Percentiles rank a stretch among this genome's conserved stretches.
Conservation (phyloP, 2,329 filamentous ascomycete genomes). For the Fusarium torulosum region DNA sequence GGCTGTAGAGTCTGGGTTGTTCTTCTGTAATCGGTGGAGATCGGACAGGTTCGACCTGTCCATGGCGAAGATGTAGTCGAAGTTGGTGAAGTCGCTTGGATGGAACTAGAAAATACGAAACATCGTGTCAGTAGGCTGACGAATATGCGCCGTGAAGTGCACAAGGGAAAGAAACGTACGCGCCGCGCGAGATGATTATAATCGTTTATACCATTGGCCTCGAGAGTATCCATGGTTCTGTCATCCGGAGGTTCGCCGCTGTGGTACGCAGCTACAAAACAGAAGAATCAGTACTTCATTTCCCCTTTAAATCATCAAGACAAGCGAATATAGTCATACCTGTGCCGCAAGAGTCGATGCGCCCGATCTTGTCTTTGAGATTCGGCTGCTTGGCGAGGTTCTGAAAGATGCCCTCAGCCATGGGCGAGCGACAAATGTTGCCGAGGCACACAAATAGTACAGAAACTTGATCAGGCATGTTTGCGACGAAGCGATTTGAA, state of each 20-base stretch:
- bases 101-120: constrained; percentile 58
- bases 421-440: constrained; percentile 94
- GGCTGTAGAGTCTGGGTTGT: constrained; percentile 69
- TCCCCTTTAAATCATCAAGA: background rate
- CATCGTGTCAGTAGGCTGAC: constrained; percentile 15
- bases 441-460: constrained; percentile 96
- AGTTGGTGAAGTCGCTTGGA: constrained; percentile 80
- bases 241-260: constrained; percentile 80
- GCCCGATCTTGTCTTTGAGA: constrained; percentile 70
- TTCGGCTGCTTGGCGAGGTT: constrained; percentile 73
- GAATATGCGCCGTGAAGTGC: background rate
- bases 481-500: constrained; percentile 21
- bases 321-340: constrained; percentile 53
- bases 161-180: constrained; percentile 59
- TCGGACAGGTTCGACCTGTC: constrained; percentile 84
- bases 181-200: constrained; percentile 84
- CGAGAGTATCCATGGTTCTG: constrained; percentile 84
- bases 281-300: constrained; percentile 12
- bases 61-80: constrained; percentile 97
- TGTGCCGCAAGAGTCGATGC: constrained; percentile 91
- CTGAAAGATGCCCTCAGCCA: constrained; percentile 95
- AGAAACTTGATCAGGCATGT: constrained; percentile 65
- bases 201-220: constrained; percentile 77
- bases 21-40: constrained; percentile 70
- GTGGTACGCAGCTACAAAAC: constrained; percentile 80